Evolutionary conservation across 2,329 filamentous ascomycete genomes (phyloP).

Genomic region (Sclerotinia borealis): DNA sequence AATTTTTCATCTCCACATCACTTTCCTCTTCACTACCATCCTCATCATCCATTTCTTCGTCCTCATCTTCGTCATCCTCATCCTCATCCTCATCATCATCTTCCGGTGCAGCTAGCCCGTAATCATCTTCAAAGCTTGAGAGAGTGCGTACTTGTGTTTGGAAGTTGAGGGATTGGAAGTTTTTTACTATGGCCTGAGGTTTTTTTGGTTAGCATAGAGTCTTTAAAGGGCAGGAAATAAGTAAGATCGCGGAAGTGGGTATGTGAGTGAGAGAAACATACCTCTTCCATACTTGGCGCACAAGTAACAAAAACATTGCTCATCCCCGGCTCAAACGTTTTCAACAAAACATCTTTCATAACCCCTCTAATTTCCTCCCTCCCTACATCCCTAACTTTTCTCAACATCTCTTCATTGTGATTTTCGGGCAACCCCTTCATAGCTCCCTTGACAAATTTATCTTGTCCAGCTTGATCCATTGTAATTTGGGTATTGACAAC

Average conservation of each 20-base stretch:
- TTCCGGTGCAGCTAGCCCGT: constrained; percentile 59
- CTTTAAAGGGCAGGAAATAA: neutral
- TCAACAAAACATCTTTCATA: constrained; percentile 69
- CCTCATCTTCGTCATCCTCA: constrained; percentile 34
- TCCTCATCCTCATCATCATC: constrained; percentile 49
- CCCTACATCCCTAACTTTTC: constrained; percentile 68
- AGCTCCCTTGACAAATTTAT: constrained; percentile 78
- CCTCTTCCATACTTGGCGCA: constrained; percentile 77
- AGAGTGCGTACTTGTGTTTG: constrained; percentile 68
- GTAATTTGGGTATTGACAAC: constrained; percentile 87
- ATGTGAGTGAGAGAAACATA: constrained; percentile 44
- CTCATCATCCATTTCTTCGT: constrained; percentile 24
- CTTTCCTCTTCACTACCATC: constrained; percentile 19
- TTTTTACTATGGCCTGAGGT: constrained; percentile 66
- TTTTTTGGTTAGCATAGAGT: neutral
- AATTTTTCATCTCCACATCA: neutral
- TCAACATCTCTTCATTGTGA: constrained; percentile 72
- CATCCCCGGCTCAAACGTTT: constrained; percentile 71
- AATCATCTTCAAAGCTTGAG: constrained; percentile 80
- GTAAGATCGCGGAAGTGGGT: too few species aligned
- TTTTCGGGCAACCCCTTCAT: constrained; percentile 69
- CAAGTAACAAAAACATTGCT: constrained; percentile 87
- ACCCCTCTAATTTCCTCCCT: constrained; percentile 70
- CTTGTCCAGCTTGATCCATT: constrained; percentile 72
- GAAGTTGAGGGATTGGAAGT: constrained; percentile 72